phyloP scores from a whole-genome alignment of 2,329 filamentous ascomycete species.

The Fusarium lyarnte region DNA sequence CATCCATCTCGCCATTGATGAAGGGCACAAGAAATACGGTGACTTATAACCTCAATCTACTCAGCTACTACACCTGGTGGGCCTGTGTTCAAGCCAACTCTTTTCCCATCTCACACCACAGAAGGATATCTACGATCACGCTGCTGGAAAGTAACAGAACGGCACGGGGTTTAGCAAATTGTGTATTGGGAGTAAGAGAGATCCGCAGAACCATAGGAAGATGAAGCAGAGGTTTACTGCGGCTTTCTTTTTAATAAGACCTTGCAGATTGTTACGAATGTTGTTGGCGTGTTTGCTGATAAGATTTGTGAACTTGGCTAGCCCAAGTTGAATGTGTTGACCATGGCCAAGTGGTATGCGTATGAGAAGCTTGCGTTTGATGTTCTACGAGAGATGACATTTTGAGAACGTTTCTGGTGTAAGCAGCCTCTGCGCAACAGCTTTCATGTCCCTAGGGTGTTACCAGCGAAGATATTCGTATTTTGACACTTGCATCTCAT shows the following conservation, averaged over 20 bases:
- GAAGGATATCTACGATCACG: background rate
- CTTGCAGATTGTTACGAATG: background rate
- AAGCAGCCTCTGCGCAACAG: too few relatives aligned
- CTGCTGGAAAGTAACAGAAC: background rate
- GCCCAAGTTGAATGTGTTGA: background rate
- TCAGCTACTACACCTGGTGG: background rate
- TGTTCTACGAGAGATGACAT: background rate
- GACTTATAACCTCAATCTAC: background rate
- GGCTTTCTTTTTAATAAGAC: background rate
- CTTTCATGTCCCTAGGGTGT: too few relatives aligned
- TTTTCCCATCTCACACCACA: background rate
- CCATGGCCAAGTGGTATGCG: background rate
- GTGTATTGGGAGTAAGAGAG: background rate
- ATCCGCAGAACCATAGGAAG: background rate
- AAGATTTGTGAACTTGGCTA: background rate
- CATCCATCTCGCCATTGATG: background rate
- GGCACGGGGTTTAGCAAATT: too few relatives aligned
- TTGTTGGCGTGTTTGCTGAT: background rate
- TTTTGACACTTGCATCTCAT: too few relatives aligned
- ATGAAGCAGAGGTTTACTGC: background rate
- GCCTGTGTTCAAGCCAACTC: background rate
- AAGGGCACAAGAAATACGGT: background rate
- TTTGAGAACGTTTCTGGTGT: fast-evolving
- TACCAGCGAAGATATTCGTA: too few relatives aligned
- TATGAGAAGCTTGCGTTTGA: background rate